Evolutionary conservation across 2,329 filamentous ascomycete species (phyloP).

Genomic region (Sarocladiaceae sp.): DNA sequence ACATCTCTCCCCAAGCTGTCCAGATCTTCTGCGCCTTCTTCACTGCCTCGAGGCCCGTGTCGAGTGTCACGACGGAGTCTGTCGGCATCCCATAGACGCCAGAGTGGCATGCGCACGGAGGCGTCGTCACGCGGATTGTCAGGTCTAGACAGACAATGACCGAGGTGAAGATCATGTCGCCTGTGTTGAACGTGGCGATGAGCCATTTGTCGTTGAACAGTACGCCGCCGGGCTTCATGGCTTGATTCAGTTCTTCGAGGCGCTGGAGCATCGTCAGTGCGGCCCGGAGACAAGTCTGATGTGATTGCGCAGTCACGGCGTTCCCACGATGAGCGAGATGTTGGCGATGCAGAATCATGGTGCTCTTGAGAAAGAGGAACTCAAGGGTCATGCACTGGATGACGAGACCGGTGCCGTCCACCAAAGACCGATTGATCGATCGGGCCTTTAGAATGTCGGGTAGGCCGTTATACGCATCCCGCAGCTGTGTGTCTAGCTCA

Average conservation of each 20-base stretch:
- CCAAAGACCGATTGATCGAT: conserved; percentile 19
- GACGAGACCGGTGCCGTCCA: conserved; percentile 20
- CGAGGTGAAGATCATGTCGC: background rate
- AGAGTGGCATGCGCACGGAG: background rate
- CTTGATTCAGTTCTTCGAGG: background rate
- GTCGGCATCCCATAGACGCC: background rate
- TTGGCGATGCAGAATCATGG: conserved; percentile 26
- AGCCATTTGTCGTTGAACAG: background rate
- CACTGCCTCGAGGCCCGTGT: background rate
- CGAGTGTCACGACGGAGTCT: background rate
- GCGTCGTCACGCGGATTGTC: background rate
- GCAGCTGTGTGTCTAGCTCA: conserved; percentile 17
- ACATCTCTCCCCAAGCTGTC: background rate
- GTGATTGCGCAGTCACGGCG: conserved; percentile 13
- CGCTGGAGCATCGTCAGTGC: conserved; percentile 17
- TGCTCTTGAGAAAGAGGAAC: conserved; percentile 22
- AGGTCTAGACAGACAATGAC: background rate
- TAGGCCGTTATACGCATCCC: conserved; percentile 15
- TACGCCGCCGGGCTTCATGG: background rate
- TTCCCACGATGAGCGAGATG: conserved; percentile 17
- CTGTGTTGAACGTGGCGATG: background rate
- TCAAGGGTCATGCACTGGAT: conserved; percentile 23
- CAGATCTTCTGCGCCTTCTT: background rate
- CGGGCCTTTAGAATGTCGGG: conserved; percentile 19
- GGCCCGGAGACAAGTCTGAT: conserved; percentile 20